These are phyloP conservation scores for Penicillium decumbens DNA, from an alignment of 2,329 filamentous ascomycete species.

Conservation along the genomic window DNA sequence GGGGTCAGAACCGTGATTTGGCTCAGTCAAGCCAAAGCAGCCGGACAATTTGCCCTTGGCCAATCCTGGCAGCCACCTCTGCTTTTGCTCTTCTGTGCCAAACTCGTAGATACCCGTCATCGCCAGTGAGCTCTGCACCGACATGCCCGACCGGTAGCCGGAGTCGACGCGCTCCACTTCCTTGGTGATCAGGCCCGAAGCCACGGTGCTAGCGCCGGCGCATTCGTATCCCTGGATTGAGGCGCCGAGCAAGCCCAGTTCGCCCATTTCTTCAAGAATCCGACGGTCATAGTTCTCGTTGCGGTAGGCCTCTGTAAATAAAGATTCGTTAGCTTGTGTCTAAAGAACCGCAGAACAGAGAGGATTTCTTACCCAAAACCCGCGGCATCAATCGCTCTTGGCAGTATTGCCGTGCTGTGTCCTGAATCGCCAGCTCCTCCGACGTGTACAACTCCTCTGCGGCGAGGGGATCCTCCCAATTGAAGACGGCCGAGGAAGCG, in stretches of 20 bases:
- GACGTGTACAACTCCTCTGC: slow-evolving; percentile 74
- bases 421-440: slow-evolving; percentile 82
- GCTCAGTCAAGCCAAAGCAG: slow-evolving; percentile 85
- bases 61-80: slow-evolving; percentile 73
- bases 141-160: slow-evolving; percentile 88
- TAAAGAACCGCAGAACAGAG: neutral
- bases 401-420: slow-evolving; percentile 89
- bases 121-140: slow-evolving; percentile 84
- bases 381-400: slow-evolving; percentile 82
- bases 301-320: slow-evolving; percentile 67
- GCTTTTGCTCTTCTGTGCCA: slow-evolving; percentile 80
- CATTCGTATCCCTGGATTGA: slow-evolving; percentile 85
- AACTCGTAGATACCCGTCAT: slow-evolving; percentile 92
- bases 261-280: slow-evolving; percentile 87
- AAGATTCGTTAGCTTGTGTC: neutral
- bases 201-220: slow-evolving; percentile 80
- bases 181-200: slow-evolving; percentile 82
- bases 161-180: slow-evolving; percentile 89
- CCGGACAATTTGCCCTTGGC: slow-evolving; percentile 78
- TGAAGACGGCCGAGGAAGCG: slow-evolving; percentile 54
- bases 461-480: slow-evolving; percentile 87
- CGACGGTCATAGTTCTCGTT: slow-evolving; percentile 80
- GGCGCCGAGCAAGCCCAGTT: slow-evolving; percentile 79
- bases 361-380: slow-evolving; percentile 64
- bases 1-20: slow-evolving; percentile 87